phyloP scores from a whole-genome alignment of 2,329 filamentous ascomycete species.

The Hymenoscyphus fructigenus region DNA sequence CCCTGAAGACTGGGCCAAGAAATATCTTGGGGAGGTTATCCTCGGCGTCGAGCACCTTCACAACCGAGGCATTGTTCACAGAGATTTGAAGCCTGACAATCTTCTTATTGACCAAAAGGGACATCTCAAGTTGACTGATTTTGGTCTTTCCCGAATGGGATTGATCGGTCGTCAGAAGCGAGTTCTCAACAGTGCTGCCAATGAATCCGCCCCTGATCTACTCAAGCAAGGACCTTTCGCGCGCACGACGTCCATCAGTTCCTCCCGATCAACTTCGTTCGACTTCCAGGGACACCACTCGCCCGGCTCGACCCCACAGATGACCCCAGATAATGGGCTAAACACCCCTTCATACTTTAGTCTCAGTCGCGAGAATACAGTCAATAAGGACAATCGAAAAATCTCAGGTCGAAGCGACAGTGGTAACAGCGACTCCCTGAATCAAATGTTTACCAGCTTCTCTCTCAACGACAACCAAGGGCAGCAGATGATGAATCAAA shows the following conservation, averaged over 20 bases:
- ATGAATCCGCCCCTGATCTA: conserved; percentile 86
- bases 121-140: conserved; percentile 95
- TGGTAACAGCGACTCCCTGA: conserved; percentile 81
- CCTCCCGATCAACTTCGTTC: conserved; percentile 90
- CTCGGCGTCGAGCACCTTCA: conserved; percentile 97
- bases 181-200: conserved; percentile 72
- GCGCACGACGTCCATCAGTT: conserved; percentile 78
- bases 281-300: conserved; percentile 80
- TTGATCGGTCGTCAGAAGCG: conserved; percentile 94
- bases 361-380: conserved; percentile 58
- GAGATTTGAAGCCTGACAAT: conserved; percentile 96
- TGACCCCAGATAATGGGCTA: conserved; percentile 76
- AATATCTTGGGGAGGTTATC: conserved; percentile 94
- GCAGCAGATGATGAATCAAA: conserved; percentile 37
- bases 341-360: conserved; percentile 93
- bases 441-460: conserved; percentile 78
- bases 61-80: conserved; percentile 90
- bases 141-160: conserved; percentile 95
- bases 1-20: conserved; percentile 96
- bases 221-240: conserved; percentile 91
- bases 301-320: conserved; percentile 79
- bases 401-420: conserved; percentile 89
- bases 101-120: conserved; percentile 95
- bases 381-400: conserved; percentile 63
- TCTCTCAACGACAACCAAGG: conserved; percentile 64